A percentile compares a stretch with the other conserved stretches of the same genome.
These are phyloP conservation scores for Anisodus tanguticus DNA, from an alignment of 257 asterid species.

Conservation along the genomic window DNA sequence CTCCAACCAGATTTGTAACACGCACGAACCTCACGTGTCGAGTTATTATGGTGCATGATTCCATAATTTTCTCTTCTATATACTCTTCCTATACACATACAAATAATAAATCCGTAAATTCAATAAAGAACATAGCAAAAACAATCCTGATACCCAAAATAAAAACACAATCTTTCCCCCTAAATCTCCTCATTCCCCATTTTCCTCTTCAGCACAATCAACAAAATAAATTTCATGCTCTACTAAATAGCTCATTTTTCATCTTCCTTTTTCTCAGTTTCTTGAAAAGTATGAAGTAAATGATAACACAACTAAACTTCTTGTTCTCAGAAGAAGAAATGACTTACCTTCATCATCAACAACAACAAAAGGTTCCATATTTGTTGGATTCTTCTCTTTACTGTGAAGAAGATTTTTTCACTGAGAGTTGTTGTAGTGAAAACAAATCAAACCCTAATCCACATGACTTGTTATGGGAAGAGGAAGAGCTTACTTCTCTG, in stretches of 20 bases:
- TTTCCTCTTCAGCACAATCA: slow-evolving; percentile 10
- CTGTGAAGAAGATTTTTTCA: slow-evolving; percentile 51
- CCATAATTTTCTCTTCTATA: background rate
- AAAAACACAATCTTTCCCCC: slow-evolving; percentile 38
- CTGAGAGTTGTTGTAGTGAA: slow-evolving; percentile 31
- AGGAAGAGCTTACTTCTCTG: slow-evolving; percentile 56
- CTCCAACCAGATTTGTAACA: slow-evolving; percentile 24
- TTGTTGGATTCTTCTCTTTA: slow-evolving; percentile 45
- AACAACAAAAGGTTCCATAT: slow-evolving; percentile 37
- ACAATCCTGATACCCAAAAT: slow-evolving; percentile 11
- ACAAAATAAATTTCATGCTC: background rate
- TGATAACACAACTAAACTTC: slow-evolving; percentile 28
- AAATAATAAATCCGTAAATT: slow-evolving; percentile 2
- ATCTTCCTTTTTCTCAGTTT: slow-evolving; percentile 26
- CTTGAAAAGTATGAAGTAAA: slow-evolving; percentile 44
- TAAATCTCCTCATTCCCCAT: slow-evolving; percentile 5
- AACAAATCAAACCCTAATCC: slow-evolving; percentile 13
- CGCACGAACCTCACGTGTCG: slow-evolving; percentile 54
- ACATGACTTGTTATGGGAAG: slow-evolving; percentile 48
- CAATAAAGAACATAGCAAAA: background rate
- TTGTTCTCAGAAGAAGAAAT: slow-evolving; percentile 53
- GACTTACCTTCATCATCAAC: slow-evolving; percentile 43
- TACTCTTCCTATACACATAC: background rate
- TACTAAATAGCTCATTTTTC: background rate
- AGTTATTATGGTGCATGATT: slow-evolving; percentile 43